Evolutionary conservation across 2,329 filamentous ascomycete genomes (phyloP).

Genomic region (Neofusicoccum umdonicola): DNA sequence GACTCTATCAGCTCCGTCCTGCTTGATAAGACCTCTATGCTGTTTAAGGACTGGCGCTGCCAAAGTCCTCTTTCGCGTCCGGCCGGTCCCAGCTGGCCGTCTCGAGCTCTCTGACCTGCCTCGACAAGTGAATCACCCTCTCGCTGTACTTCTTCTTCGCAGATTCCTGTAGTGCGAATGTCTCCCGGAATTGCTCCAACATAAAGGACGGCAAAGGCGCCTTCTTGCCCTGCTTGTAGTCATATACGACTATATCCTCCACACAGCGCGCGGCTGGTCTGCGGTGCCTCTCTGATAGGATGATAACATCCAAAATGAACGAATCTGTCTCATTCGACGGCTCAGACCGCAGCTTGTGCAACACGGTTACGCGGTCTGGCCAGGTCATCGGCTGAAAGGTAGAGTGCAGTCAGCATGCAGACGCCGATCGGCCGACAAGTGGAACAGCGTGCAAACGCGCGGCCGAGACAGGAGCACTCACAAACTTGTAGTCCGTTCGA

Average conservation of each 20-base stretch:
- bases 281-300: constrained; percentile 73
- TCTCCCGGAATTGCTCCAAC: constrained; percentile 57
- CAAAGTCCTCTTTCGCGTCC: constrained; percentile 69
- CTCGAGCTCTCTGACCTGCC: constrained; percentile 64
- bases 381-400: constrained; percentile 65
- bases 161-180: constrained; percentile 61
- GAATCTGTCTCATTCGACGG: constrained; percentile 52
- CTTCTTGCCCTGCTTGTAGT: constrained; percentile 63
- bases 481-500: constrained; percentile 83
- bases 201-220: constrained; percentile 59
- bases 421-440: constrained; percentile 1
- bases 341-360: constrained; percentile 67
- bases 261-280: constrained; percentile 69
- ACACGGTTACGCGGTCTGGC: constrained; percentile 78
- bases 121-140: constrained; percentile 57
- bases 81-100: constrained; percentile 69
- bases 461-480: constrained; percentile 45
- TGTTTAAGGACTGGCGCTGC: constrained; percentile 24
- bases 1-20: background rate
- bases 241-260: constrained; percentile 79
- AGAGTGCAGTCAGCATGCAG: constrained; percentile 6
- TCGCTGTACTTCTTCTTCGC: constrained; percentile 53
- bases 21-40: background rate
- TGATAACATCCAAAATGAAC: constrained; percentile 60
- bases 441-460: constrained; percentile 17